Percentiles rank a stretch among this genome's conserved stretches.
These are phyloP conservation scores for Sphaerostilbella broomeana DNA, from an alignment of 2,329 filamentous ascomycete genomes.

Conservation along the genomic window DNA sequence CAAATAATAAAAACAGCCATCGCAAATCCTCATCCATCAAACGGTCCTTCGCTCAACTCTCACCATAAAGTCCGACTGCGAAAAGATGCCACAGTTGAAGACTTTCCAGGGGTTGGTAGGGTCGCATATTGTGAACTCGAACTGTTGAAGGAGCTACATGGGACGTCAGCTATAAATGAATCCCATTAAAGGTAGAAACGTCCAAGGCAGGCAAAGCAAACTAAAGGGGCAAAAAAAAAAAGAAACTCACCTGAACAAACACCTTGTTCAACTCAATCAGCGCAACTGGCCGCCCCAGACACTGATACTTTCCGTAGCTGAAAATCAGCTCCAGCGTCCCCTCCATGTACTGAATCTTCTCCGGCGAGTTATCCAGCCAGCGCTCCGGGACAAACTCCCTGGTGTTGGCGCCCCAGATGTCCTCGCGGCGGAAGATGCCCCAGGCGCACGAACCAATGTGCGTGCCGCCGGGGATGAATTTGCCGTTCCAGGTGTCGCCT, in stretches of 20 bases:
- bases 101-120: constrained; percentile 10
- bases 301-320: constrained; percentile 25
- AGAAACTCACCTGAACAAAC: constrained; percentile 28
- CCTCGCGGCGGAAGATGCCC: constrained; percentile 27
- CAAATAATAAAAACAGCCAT: too few species aligned
- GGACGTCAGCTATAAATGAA: too few species aligned
- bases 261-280: constrained; percentile 25
- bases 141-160: constrained; percentile 10
- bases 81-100: constrained; percentile 5
- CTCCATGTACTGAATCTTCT: constrained; percentile 29
- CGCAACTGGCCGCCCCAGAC: constrained; percentile 25
- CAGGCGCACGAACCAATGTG: constrained; percentile 29
- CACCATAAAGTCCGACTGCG: neutral
- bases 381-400: constrained; percentile 29
- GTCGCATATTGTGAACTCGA: constrained; percentile 12
- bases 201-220: neutral
- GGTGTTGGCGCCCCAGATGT: constrained; percentile 31
- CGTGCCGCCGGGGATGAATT: constrained; percentile 27
- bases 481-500: constrained; percentile 27
- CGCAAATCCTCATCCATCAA: too few species aligned
- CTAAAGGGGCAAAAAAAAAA: too few species aligned
- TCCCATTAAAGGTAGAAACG: neutral
- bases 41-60: neutral
- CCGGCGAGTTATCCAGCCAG: constrained; percentile 30
- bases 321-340: constrained; percentile 22